phyloP scores from a whole-genome alignment of 2,329 filamentous ascomycete genomes.

The Penicillium sp. region DNA sequence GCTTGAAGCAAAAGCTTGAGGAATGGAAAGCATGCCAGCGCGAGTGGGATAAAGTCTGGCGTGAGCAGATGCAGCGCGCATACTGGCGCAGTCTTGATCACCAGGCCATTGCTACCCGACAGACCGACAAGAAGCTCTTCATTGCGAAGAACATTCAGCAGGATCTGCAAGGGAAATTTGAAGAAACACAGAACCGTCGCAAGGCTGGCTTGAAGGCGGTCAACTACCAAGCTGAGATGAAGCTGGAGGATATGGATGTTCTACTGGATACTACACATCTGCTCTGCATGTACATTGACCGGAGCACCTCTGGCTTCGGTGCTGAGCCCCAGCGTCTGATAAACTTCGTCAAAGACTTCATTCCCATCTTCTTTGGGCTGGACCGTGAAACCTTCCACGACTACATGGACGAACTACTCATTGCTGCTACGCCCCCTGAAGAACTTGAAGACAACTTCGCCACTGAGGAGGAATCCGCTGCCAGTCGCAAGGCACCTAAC shows the following conservation, averaged over 20 bases:
- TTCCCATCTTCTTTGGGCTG: conserved; percentile 75
- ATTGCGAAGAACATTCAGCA: conserved; percentile 87
- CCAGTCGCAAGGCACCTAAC: conserved; percentile 61
- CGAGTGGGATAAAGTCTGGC: conserved; percentile 99
- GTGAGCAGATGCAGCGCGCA: conserved; percentile 88
- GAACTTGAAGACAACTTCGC: conserved; percentile 68
- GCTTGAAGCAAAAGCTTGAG: conserved; percentile 93
- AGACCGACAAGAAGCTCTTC: conserved; percentile 86
- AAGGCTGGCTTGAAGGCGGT: conserved; percentile 61
- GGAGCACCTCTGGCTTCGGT: conserved; percentile 51
- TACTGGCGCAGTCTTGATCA: conserved; percentile 97
- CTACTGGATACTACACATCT: conserved; percentile 54
- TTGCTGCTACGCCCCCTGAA: conserved; percentile 72
- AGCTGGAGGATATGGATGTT: conserved; percentile 70
- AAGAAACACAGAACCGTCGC: conserved; percentile 78
- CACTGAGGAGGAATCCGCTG: conserved; percentile 69
- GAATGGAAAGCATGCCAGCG: conserved; percentile 97
- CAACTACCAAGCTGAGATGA: conserved; percentile 73
- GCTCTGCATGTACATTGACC: conserved; percentile 49
- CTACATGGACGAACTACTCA: conserved; percentile 67
- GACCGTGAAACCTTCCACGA: conserved; percentile 68
- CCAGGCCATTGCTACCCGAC: conserved; percentile 87
- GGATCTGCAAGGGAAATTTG: conserved; percentile 87
- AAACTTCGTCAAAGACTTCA: conserved; percentile 74
- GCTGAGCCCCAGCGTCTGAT: conserved; percentile 70